Evolutionary conservation across 768 basidiomycete species (phyloP), one percentile per base, ranked within the genome.

Genomic region (Phallus indusiatus): DNA sequence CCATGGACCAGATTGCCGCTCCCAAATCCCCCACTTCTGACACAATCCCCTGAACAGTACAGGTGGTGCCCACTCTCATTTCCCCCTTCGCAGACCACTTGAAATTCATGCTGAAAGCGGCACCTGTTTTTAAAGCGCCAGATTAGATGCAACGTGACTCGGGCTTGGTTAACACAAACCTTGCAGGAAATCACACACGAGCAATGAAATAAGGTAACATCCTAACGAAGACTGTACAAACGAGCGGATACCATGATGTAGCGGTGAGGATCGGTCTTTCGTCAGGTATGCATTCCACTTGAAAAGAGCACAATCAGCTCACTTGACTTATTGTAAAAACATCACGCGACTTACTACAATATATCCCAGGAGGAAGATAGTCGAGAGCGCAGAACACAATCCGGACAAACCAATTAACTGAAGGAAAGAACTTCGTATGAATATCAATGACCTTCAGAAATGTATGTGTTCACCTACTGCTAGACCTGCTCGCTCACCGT

Each of bases 11-110:
- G 9, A 59, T 33, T 18, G 57, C 57, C 16, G 57, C 57, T 11
- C 57, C 57, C 17, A 59, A 42, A 59, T 59, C 57, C 2, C 57
- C 57, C 5, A 59, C 35, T 24, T 59, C 57, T 34, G 57, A 59
- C 20, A 59, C 50, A 6, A 35, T 28, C 1, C 57, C 57, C n/a
- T 59, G 57, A 34, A 52, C 21, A 16, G 49, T 59, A 53, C 57
- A 59, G 5, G 50, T 14, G 3, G 17, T 52, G 17, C 33, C 49
- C 24, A 34, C 50, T 11, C 11, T n/a, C 57, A 59, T 59, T 9
- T 8, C 18, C n/a, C 57, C 57, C 49, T 20, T 10, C 4, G 21
- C 57, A 10, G 34, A 33, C 57, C 57, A 59, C 17, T 42, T 22
- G 22, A 34, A 59, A 51, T 59, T 59, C 5, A 59, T 17, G 24